Evolutionary conservation across 2,329 filamentous ascomycete species (phyloP).

Genomic region (Didymella pinodella): DNA sequence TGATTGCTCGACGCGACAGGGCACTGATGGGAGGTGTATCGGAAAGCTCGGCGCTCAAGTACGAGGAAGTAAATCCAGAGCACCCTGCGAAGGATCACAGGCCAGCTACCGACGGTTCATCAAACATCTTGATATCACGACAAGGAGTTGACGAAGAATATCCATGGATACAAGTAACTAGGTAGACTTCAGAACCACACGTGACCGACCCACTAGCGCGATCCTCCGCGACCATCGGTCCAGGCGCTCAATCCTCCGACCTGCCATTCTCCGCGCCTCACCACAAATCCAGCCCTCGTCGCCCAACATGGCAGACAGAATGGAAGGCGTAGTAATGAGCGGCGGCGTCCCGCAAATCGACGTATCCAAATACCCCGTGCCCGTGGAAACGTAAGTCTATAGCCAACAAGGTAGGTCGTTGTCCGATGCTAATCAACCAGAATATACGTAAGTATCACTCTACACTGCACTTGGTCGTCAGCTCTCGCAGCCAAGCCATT

Average conservation of each 20-base stretch:
- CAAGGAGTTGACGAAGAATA: not conserved
- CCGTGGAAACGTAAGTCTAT: constrained; percentile 47
- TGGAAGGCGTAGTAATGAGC: constrained; percentile 45
- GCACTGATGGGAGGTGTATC: not conserved
- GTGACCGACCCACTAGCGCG: constrained; percentile 8
- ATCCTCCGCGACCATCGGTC: constrained; percentile 1
- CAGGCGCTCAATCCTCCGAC: constrained; percentile 8
- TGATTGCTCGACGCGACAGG: not conserved
- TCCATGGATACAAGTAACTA: too few relatives aligned
- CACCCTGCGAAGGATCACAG: too few relatives aligned
- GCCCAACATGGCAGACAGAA: constrained; percentile 45
- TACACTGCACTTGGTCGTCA: not conserved
- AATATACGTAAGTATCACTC: constrained; percentile 44
- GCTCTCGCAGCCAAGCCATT: not conserved
- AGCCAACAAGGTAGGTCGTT: constrained; percentile 16
- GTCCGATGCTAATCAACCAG: constrained; percentile 23
- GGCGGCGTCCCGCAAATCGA: constrained; percentile 32
- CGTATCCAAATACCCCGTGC: constrained; percentile 45
- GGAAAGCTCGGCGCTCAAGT: not conserved
- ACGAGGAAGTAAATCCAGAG: too few relatives aligned
- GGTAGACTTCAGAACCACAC: not conserved
- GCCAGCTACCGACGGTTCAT: too few relatives aligned
- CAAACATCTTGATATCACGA: too few relatives aligned
- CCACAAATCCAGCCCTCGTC: constrained; percentile 1
- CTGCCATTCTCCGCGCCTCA: not conserved